Conservation (phyloP, 305 asterid genomes). For the Withania somnifera region DNA sequence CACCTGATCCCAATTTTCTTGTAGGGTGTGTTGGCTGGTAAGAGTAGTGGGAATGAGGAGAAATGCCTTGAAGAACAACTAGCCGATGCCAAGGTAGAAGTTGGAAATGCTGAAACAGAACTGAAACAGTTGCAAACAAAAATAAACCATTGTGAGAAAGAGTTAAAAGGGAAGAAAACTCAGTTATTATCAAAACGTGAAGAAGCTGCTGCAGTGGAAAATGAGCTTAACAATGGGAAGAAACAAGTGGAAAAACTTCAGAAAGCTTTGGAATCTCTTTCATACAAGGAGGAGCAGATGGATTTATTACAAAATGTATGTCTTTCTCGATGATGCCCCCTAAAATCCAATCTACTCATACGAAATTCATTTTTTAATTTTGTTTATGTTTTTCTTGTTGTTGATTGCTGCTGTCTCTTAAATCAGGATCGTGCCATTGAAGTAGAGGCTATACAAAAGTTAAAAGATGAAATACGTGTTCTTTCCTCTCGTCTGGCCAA, state of each 20-base stretch:
- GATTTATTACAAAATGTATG: slow-evolving; percentile 67
- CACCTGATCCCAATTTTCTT: slow-evolving; percentile 5
- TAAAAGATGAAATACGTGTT: slow-evolving; percentile 59
- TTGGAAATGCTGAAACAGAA: slow-evolving; percentile 83
- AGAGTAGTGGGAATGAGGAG: slow-evolving; percentile 88
- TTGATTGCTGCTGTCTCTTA: not conserved
- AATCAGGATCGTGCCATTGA: slow-evolving; percentile 57
- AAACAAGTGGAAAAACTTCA: slow-evolving; percentile 60
- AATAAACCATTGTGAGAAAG: slow-evolving; percentile 74
- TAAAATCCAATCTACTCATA: not conserved
- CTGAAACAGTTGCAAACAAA: slow-evolving; percentile 85
- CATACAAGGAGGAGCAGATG: slow-evolving; percentile 67
- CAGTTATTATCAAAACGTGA: slow-evolving; percentile 52
- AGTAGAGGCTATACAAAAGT: slow-evolving; percentile 67
- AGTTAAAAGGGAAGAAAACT: slow-evolving; percentile 55
- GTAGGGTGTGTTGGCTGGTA: slow-evolving; percentile 92
- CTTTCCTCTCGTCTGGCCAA: slow-evolving; percentile 65
- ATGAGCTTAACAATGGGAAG: slow-evolving; percentile 46
- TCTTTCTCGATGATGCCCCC: slow-evolving; percentile 7
- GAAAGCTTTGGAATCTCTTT: slow-evolving; percentile 54
- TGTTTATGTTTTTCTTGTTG: not conserved
- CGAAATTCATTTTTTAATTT: not conserved
- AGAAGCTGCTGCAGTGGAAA: slow-evolving; percentile 67
- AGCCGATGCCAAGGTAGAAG: slow-evolving; percentile 81
- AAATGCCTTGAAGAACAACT: slow-evolving; percentile 98